Percentiles rank a stretch among this genome's conserved stretches.
phyloP scores from a whole-genome alignment of 805 yeast genomes.

The Isabelozyma gotoi region DNA sequence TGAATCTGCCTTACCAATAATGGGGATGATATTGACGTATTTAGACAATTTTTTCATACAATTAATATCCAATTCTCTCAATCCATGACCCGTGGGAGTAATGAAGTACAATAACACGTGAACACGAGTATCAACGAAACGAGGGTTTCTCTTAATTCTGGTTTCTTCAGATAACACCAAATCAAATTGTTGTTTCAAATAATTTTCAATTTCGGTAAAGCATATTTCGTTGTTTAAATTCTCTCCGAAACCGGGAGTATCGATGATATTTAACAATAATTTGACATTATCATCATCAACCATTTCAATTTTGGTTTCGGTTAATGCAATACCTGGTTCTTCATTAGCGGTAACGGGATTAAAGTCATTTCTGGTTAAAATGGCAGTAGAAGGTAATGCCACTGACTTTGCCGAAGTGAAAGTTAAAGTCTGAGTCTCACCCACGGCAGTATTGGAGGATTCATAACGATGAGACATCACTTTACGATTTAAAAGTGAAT shows the following conservation, averaged over 20 bases:
- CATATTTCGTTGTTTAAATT: slow-evolving; percentile 69
- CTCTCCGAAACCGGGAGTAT: slow-evolving; percentile 80
- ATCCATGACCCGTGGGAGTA: slow-evolving; percentile 77
- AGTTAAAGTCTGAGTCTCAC: slow-evolving; percentile 51
- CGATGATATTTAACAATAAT: slow-evolving; percentile 58
- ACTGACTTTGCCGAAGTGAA: slow-evolving; percentile 60
- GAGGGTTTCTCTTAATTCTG: slow-evolving; percentile 80
- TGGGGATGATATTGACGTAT: slow-evolving; percentile 81
- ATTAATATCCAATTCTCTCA: slow-evolving; percentile 71
- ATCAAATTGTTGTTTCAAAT: slow-evolving; percentile 75
- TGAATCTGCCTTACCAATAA: slow-evolving; percentile 78
- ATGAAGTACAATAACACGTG: slow-evolving; percentile 79
- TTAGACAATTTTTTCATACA: slow-evolving; percentile 68
- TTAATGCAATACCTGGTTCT: slow-evolving; percentile 76
- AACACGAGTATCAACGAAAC: slow-evolving; percentile 74
- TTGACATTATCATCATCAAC: slow-evolving; percentile 58
- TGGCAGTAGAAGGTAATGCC: slow-evolving; percentile 51
- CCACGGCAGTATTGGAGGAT: slow-evolving; percentile 13
- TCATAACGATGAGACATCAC: slow-evolving; percentile 61
- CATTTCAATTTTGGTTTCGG: slow-evolving; percentile 62
- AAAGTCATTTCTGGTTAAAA: slow-evolving; percentile 55
- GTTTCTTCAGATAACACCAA: slow-evolving; percentile 83
- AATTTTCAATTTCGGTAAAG: slow-evolving; percentile 62
- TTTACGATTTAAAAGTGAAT: slow-evolving; percentile 61
- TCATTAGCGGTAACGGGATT: slow-evolving; percentile 58